Evolutionary conservation across 139 green algal species (phyloP), one percentile per base, ranked within the genome.

Genomic region (Nannochloris sp.): DNA sequence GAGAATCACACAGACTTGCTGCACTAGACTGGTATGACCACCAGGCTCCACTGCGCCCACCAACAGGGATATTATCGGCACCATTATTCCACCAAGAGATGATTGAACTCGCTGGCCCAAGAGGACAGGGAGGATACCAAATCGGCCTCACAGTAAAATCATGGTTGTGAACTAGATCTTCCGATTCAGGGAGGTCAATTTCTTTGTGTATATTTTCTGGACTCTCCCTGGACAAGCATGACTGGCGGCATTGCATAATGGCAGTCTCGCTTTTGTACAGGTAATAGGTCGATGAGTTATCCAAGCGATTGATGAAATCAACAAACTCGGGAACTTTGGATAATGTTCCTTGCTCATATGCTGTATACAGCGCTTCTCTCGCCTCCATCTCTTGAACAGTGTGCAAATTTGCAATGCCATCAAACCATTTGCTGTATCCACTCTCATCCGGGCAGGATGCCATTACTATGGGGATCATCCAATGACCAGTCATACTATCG

Each of bases 321-420:
- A 85, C 77, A 76, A 95, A 93, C 68, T 95, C 87, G 4, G 37
- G 1, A 31, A 85, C 81, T 83, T 94, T 94, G n/a, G 81, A 85
- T 58, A 83, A 89, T 13, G 73, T 92, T 30, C 73, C 79, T 43
- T 74, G 37, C 17, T 78, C 50, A 71, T 83, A 89, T 1, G 86
- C 86, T 14, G 73, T 80, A 33, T 81, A 73, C 20, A 90, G 62
- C 16, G 79, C 84, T 28, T 93, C 84, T 2, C 75, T 80, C 3
- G 76, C 82, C 44, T 93, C 84, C n/a, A 67, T 28, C 20, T 70
- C n/a, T 46, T 95, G 87, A 45, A 87, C 73, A 13, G 79, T 61
- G 57, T 87, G 87, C 67, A 94, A 67, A 9, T 26, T 29, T 0
- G 5, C n/a, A 8, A 55, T 71, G 6, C 76, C 74, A 0, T 26